These are phyloP conservation scores for Metahyphopichia silvanorum DNA, from an alignment of 805 yeast genomes.

Conservation along the genomic window DNA sequence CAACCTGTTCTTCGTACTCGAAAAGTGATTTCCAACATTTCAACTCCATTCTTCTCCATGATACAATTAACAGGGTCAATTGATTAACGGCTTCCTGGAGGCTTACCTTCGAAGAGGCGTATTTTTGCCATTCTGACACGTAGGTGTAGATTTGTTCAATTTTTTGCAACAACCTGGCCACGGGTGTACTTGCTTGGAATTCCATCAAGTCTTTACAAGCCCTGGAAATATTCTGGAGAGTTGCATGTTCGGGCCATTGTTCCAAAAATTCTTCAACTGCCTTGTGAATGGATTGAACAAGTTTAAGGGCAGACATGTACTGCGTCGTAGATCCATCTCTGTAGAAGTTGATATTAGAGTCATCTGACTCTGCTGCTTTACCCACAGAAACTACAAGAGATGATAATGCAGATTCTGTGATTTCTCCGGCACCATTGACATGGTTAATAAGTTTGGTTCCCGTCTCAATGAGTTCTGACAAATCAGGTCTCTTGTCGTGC, in stretches of 20 bases:
- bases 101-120: conserved; percentile 77
- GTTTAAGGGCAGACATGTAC: conserved; percentile 52
- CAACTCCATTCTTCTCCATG: conserved; percentile 89
- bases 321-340: conserved; percentile 59
- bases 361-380: conserved; percentile 22
- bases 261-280: conserved; percentile 44
- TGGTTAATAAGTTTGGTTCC: conserved; percentile 38
- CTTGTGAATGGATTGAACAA: conserved; percentile 30
- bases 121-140: conserved; percentile 90
- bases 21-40: conserved; percentile 82
- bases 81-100: conserved; percentile 52
- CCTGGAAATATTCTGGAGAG: conserved; percentile 63
- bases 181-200: conserved; percentile 64
- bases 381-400: conserved; percentile 10
- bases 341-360: too few relatives aligned
- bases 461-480: conserved; percentile 31
- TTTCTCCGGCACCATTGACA: background rate
- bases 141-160: conserved; percentile 82
- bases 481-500: conserved; percentile 5
- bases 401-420: conserved; percentile 15
- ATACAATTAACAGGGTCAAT: conserved; percentile 66
- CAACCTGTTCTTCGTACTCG: conserved; percentile 52
- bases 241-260: conserved; percentile 96
- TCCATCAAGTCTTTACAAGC: conserved; percentile 63
- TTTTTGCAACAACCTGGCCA: conserved; percentile 75